Base-by-base conservation (phyloP, 495 filamentous ascomycete genomes). In the Neohortaea acidophila region DNA sequence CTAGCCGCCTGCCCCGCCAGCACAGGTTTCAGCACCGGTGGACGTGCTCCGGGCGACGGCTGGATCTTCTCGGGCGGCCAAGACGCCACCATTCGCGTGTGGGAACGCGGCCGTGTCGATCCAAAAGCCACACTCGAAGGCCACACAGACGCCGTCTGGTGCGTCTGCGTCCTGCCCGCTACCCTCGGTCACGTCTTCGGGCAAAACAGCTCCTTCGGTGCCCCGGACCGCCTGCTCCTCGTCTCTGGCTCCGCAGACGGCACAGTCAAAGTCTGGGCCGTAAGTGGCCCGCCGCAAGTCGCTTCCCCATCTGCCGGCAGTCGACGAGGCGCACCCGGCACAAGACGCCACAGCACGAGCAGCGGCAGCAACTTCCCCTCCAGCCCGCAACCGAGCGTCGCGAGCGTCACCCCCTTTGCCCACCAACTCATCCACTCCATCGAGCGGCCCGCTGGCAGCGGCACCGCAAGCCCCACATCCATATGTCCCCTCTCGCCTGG, bases 21-120 rank as follows among this genome's bases (percentile, higher is more conserved):
- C 4, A 77, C 83, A 28, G 81, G 80, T 48, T 89, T 92, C 57
- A 81, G 79, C 7, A 91, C 83, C 21, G 85, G 84, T 14, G 86
- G 85, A 7, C 73, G 84, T 39, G 78, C 76, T 1, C 66, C 77
- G 39, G 84, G 84, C 14, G 86, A 94, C 47, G 91, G 91, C 4
- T 96, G 91, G 89, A 79, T 97, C 25, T 96, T 97, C 58, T 94
- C 86, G 13, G 89, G 91, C 28, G 89, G 89, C 2, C 84, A 93
- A 52, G 89, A 97, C 56, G 74, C 85, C 2, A 91, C 85, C 8
- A 73, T 97, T 14, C 72, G 84, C 19, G 84, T 96, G 2, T 97
- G 89, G 89, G 86, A 96, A 62, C 67, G 83, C 12, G 87, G 87
- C 9, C 64, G 85, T 25, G 83, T 97, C 26, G 91, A 94, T 55